Evolutionary conservation across 345 rosid genomes (phyloP).

Genomic region (Jatropha curcas): DNA sequence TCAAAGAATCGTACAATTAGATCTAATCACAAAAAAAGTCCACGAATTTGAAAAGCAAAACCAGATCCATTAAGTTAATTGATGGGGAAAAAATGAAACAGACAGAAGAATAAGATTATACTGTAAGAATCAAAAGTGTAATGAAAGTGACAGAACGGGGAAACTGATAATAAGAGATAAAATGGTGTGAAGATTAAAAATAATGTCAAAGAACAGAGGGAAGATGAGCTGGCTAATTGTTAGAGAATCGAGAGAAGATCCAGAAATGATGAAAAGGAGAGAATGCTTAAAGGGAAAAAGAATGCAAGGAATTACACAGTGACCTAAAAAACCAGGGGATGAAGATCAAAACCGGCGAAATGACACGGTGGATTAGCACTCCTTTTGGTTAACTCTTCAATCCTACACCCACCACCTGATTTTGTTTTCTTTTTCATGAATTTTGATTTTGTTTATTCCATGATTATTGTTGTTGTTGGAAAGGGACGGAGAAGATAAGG

Average conservation of each 20-base stretch:
- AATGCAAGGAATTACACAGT: too few species aligned
- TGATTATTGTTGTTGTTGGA: not conserved
- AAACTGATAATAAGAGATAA: not conserved
- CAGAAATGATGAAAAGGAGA: not conserved
- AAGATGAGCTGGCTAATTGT: not conserved
- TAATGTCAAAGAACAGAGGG: too few species aligned
- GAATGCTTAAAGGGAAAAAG: too few species aligned
- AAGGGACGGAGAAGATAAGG: not conserved
- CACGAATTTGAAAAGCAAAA: not conserved
- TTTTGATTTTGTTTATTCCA: too few species aligned
- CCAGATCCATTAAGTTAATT: not conserved
- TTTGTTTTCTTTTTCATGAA: too few species aligned
- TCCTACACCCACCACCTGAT: not conserved
- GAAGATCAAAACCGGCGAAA: not conserved
- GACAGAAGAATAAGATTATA: not conserved
- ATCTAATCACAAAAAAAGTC: too few species aligned
- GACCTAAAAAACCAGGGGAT: not conserved
- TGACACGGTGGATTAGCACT: constrained; percentile 10
- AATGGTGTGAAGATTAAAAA: not conserved
- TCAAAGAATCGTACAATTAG: not conserved
- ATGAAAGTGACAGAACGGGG: not conserved
- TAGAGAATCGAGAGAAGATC: constrained; percentile 6
- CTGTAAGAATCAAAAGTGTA: not conserved
- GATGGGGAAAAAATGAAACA: not conserved
- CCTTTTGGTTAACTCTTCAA: too few species aligned